Evolutionary conservation across 108 stramenopile genomes (phyloP).

Genomic region (Skeletonema menzelii): DNA sequence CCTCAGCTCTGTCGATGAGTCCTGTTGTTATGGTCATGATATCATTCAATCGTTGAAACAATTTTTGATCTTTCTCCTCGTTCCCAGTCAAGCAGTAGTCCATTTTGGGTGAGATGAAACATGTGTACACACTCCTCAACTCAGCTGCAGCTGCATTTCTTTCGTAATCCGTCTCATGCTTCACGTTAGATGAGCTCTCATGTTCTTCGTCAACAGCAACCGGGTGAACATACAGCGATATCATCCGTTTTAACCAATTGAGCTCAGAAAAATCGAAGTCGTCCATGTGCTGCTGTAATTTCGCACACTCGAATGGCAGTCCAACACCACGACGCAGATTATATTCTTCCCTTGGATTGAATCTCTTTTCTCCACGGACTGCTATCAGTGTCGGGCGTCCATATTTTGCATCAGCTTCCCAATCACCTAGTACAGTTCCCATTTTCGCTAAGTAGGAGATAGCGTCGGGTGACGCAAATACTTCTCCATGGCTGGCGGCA

Average conservation of each 20-base stretch:
- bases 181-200: conserved; percentile 29
- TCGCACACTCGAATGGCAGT: conserved; percentile 27
- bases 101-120: conserved; percentile 62
- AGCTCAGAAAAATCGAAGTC: conserved; percentile 46
- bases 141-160: conserved; percentile 66
- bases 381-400: conserved; percentile 26
- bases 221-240: conserved; percentile 81
- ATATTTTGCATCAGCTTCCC: neutral
- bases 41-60: conserved; percentile 56
- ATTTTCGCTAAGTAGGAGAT: conserved; percentile 9
- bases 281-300: conserved; percentile 20
- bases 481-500: conserved; percentile 45
- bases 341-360: conserved; percentile 4
- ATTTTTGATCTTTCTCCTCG: conserved; percentile 34
- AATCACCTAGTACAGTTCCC: conserved; percentile 11
- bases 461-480: conserved; percentile 47
- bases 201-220: conserved; percentile 71
- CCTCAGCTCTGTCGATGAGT: conserved; percentile 50
- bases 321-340: conserved; percentile 9
- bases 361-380: conserved; percentile 12
- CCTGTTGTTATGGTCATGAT: conserved; percentile 64
- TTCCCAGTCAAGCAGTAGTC: conserved; percentile 46
- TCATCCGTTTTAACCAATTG: conserved; percentile 39
- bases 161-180: conserved; percentile 25
- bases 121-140: conserved; percentile 63